Base-by-base conservation (phyloP, 73 alveolate species). In the Paramecium pentaurelia region DNA sequence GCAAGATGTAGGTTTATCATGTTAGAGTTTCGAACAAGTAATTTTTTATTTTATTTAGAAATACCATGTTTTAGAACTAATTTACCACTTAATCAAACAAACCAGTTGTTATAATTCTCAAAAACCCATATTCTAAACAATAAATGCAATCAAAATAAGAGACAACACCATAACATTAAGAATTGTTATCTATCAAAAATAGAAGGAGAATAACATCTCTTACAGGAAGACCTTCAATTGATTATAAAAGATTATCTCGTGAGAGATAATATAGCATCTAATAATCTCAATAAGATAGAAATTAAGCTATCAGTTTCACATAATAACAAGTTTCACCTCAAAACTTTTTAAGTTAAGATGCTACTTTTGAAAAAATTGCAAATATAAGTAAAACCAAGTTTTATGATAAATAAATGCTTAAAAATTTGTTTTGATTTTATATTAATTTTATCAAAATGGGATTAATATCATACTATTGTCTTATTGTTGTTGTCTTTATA, bases 331-430 rank as follows among this genome's bases (percentile, higher is more conserved):
- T 3, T 12, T 12, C 84, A 4, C 84, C 84, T 12, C 8, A 28
- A 64, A 64, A 64, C 28, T 64, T 64, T 7, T 64, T 64, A 64
- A 64, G 70, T 16, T 10, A 75, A 36, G 88, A 75, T 18, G 88
- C 88, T 10, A 75, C 64, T 38, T 75, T 75, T 73, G 88, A 73
- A 10, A 73, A 73, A 73, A 38, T 73, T 4, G 70, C 88, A 75
- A 75, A 75, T 75, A 75, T 75, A n/a, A 75, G 70, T 75, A 75
- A 75, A 42, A 14, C 11, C 20, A 75, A 42, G 60, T 37, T 75
- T 36, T 75, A 75, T 37, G 88, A 75, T 36, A 75, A 75, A 42
- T 42, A 36, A 38, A 38, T 75, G 44, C 40, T 75, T 4, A 75
- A 75, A n/a, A 64, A 64, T 64, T 64, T 64, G 49, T 64, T 64